Evolutionary conservation across 2,329 filamentous ascomycete species (phyloP).

Genomic region (Pezicula rhizophila): DNA sequence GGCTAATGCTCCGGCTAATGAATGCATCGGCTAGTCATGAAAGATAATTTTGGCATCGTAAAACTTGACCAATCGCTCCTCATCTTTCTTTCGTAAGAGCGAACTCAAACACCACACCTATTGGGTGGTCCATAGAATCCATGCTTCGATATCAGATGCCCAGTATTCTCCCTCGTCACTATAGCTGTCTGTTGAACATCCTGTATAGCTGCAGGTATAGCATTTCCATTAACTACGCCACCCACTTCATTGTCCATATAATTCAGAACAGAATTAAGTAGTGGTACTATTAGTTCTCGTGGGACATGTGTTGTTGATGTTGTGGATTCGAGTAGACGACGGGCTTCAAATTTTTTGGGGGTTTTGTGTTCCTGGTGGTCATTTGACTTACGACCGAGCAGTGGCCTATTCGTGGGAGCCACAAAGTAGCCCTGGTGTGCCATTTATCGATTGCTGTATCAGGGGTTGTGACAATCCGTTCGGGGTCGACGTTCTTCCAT

Average conservation of each 20-base stretch:
- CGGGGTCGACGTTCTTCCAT: neutral
- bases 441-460: neutral
- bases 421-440: neutral
- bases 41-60: no score
- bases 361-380: conserved; percentile 4
- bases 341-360: conserved; percentile 6
- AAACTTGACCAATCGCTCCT: no score
- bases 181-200: conserved; percentile 1
- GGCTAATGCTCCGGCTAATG: no score
- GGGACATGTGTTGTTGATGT: conserved; percentile 3
- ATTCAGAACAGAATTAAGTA: conserved; percentile 4
- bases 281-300: conserved; percentile 5
- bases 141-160: neutral
- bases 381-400: conserved; percentile 2
- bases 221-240: conserved; percentile 4
- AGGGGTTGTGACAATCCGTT: no score
- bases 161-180: neutral
- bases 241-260: conserved; percentile 7
- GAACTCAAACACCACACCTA: neutral
- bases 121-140: neutral
- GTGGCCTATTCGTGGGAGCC: conserved; percentile 1
- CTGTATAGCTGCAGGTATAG: conserved; percentile 3
- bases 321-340: conserved; percentile 2
- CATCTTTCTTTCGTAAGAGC: no score
- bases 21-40: no score